Evolutionary conservation across 371 early-diverging fungal genomes (phyloP), one percentile per base, ranked within the genome.

Genomic region (Thermomucor indicae-seudaticae): DNA sequence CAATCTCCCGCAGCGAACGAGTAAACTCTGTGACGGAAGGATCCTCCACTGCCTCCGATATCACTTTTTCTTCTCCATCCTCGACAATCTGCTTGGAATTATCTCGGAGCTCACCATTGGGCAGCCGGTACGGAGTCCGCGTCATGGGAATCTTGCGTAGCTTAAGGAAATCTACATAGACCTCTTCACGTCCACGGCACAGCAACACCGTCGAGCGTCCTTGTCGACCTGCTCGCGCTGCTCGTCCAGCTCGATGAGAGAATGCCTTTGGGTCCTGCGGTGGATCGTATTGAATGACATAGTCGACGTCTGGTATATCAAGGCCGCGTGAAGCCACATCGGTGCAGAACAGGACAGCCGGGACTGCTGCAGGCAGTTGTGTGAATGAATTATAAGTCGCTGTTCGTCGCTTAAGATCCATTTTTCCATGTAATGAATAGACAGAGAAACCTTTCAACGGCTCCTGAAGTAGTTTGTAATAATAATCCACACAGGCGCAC

Each of bases 251-350:
- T n/a, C 99, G 81, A 78, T 99, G 99, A 0, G 95, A 80, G 64
- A 99, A 97, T 11, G 85, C 88, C 64, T 93, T 93, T 7, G 97
- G 96, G 51, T 99, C 98, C 49, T 92, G 92, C 1, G 98, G 98
- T 19, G 97, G 88, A 50, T 97, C 98, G 41, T 89, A 86, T 62
- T 99, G 99, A 24, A 99, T 79, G 4, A 99, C 95, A 59, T 81
- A 83, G 53, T 98, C 98, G 2, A 99, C 92, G 70, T 95, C 91
- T 1, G 96, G 92, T 45, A 99, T 88, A 78, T 99, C 99, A 29
- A 99, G 64, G 8, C 99, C 99, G 47, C 99, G 86, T 0, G 98
- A 92, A 10, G 97, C 97, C 11, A 99, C 91, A 77, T 99, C 99
- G 0, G 99, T 99, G 62, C 96, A 95, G 11, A 98, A 62, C 47